Evolutionary conservation across 768 basidiomycete genomes (phyloP).

Genomic region (Tricholoma sp.): DNA sequence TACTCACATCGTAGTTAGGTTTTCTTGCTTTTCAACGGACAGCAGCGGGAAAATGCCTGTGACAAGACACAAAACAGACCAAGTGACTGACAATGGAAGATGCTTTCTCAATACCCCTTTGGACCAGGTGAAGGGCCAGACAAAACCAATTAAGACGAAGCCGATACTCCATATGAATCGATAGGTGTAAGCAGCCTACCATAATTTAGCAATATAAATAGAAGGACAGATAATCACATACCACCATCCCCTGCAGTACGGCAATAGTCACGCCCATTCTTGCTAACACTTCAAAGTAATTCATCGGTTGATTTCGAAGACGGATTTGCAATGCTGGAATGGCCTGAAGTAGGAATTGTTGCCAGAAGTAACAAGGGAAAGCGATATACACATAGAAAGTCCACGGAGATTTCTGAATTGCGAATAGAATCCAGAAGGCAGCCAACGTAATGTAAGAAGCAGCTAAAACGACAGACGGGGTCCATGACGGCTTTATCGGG

Average conservation of each 20-base stretch:
- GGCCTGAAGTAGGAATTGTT: conserved; percentile 37
- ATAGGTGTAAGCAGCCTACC: conserved; percentile 64
- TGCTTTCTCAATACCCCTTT: conserved; percentile 22
- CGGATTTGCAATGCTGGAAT: conserved; percentile 11
- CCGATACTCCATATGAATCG: conserved; percentile 70
- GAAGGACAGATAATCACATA: conserved; percentile 19
- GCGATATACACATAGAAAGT: conserved; percentile 71
- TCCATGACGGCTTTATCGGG: background rate
- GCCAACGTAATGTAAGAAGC: conserved; percentile 22
- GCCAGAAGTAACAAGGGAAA: conserved; percentile 80
- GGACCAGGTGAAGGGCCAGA: conserved; percentile 66
- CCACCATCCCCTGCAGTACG: conserved; percentile 68
- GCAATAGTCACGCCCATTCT: conserved; percentile 30
- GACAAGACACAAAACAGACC: conserved; percentile 47
- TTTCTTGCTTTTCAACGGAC: conserved; percentile 68
- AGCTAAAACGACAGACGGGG: conserved; percentile 8
- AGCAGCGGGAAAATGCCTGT: conserved; percentile 67
- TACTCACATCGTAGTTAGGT: conserved; percentile 52
- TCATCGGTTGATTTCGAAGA: background rate
- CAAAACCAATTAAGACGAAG: conserved; percentile 50
- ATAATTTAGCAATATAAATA: background rate
- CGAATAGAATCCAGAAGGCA: conserved; percentile 47
- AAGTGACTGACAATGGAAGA: conserved; percentile 26
- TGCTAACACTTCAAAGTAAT: conserved; percentile 15
- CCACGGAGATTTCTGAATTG: conserved; percentile 60